A percentile compares a stretch with the other conserved stretches of the same genome.
Evolutionary conservation across 192 early-diverging fungal genomes (phyloP).

Genomic region (Borealophlyctis nickersoniae): DNA sequence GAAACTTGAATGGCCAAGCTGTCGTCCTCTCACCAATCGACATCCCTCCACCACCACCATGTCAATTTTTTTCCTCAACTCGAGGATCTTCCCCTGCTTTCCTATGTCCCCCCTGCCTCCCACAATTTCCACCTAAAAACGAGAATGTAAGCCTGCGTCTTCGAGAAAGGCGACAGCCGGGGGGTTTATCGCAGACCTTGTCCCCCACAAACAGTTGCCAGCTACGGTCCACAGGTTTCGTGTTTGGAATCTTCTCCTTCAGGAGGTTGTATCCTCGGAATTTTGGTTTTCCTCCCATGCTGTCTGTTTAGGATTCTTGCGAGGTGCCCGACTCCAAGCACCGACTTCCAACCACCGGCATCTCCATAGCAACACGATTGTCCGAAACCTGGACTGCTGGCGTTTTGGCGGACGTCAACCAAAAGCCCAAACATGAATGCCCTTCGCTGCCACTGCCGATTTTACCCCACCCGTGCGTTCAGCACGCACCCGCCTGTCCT

Average conservation of each 20-base stretch:
- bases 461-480: too few relatives aligned
- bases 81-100: slow-evolving; percentile 58
- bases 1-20: slow-evolving; percentile 5
- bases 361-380: too few relatives aligned
- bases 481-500: too few relatives aligned
- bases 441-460: too few relatives aligned
- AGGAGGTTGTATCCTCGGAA: slow-evolving; percentile 27
- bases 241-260: slow-evolving; percentile 16
- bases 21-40: slow-evolving; percentile 39
- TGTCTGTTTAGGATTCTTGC: too few relatives aligned
- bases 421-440: too few relatives aligned
- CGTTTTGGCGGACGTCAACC: too few relatives aligned
- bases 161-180: not conserved
- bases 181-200: slow-evolving; percentile 22
- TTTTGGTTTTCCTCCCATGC: too few relatives aligned
- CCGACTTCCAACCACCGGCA: too few relatives aligned
- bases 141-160: not conserved
- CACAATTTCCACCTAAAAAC: slow-evolving; percentile 49
- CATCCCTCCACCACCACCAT: slow-evolving; percentile 57
- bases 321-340: too few relatives aligned
- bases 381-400: too few relatives aligned
- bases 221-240: slow-evolving; percentile 36
- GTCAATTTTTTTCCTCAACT: slow-evolving; percentile 61
- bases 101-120: slow-evolving; percentile 60
- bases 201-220: slow-evolving; percentile 65